Evolutionary conservation across 768 basidiomycete species (phyloP).

Genomic region (Lactarius deliciosus): DNA sequence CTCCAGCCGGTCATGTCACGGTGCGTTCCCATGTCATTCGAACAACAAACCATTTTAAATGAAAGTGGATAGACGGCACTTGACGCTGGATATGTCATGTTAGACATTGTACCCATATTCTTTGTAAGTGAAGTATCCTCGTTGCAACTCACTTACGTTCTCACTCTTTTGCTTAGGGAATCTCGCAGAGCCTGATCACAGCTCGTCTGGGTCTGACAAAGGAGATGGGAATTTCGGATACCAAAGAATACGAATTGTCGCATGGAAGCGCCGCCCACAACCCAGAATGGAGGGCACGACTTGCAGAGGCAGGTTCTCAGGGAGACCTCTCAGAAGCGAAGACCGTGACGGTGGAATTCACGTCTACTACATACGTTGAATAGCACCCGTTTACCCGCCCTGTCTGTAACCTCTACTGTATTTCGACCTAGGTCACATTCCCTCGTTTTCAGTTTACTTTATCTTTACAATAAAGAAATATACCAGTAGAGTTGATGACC

Average conservation of each 20-base stretch:
- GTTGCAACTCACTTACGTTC: neutral
- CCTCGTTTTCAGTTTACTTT: neutral
- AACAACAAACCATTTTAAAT: neutral
- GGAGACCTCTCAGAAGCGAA: neutral
- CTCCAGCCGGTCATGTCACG: constrained; percentile 29
- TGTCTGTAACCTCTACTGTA: neutral
- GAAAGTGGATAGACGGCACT: neutral
- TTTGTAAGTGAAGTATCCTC: constrained; percentile 7
- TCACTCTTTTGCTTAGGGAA: constrained; percentile 25
- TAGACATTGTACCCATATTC: constrained; percentile 15
- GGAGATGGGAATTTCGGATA: neutral
- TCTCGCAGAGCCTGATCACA: constrained; percentile 34
- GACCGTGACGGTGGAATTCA: neutral
- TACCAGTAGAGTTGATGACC: too few species aligned
- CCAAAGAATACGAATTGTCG: neutral
- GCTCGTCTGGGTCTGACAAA: constrained; percentile 30
- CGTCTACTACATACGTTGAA: neutral
- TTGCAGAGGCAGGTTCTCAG: neutral
- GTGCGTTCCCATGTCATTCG: constrained; percentile 16
- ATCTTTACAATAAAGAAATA: too few species aligned
- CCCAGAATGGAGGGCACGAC: neutral
- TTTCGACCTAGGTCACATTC: neutral
- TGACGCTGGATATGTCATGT: constrained; percentile 3
- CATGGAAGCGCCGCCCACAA: neutral
- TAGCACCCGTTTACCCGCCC: neutral